Evolutionary conservation across 192 early-diverging fungal species (phyloP), one percentile per base, ranked within the genome.

Genomic region (Obelidium mucronatum): DNA sequence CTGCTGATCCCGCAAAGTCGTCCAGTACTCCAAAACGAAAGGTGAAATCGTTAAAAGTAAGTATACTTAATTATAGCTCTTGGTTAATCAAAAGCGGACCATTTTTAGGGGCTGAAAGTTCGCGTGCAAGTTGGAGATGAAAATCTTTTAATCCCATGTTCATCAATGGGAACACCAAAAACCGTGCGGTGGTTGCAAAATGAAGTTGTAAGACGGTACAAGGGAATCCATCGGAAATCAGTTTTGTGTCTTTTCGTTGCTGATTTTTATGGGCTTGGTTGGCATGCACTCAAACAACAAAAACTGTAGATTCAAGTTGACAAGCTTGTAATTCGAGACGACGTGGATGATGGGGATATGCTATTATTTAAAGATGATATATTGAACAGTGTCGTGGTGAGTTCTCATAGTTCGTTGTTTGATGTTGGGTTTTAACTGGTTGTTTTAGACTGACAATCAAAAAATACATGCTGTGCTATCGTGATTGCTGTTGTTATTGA

Each of bases 151-250:
- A 52, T 69, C 22, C 67, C 67, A 24, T 48, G 42, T 36, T n/a
- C 67, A 13, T 52, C 28, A 11, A 30, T 53, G 48, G 67, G 67
- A 19, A 69, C 67, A 31, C 67, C 67, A 6, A 69, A 69, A 36
- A 69, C 67, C 8, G 67, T 69, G 39, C 67, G 67, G 6, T 69
- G 67, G 67, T 44, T 69, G 39, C 67, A 69, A 35, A 69, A 54
- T 54, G 67, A 69, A 36, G 52, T 69, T 69, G 40, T 40, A 24
- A 69, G 67, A 30, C 24, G 67, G 48, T 69, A 69, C 35, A 44
- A 52, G 3, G n/a, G 40, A 6, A 69, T 30, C 2, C 67, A 69
- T 35, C 36, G 40, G 30, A 52, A 52, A 33, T 11, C 67, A 17
- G 67, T 69, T 60, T 26, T 60, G 26, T 8, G 58, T 48, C 52